These are phyloP conservation scores for Malus fusca DNA, from an alignment of 306 rosid species.

Conservation along the genomic window DNA sequence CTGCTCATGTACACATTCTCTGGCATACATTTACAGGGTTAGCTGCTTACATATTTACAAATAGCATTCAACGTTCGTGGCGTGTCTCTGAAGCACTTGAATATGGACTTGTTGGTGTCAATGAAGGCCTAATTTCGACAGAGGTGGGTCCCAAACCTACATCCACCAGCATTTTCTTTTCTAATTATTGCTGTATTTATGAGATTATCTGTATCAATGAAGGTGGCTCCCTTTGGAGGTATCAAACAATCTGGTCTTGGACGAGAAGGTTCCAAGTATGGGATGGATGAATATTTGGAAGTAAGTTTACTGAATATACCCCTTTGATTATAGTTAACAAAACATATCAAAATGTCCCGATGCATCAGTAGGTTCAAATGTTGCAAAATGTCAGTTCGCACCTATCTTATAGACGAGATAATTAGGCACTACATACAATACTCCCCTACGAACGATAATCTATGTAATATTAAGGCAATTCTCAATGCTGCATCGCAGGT, in stretches of 20 bases:
- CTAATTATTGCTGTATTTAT: background rate
- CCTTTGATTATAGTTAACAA: background rate
- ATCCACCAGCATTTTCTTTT: background rate
- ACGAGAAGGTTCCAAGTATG: conserved; percentile 97
- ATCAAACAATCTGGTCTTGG: conserved; percentile 94
- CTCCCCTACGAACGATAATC: background rate
- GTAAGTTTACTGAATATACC: conserved; percentile 21
- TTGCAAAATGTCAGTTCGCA: background rate
- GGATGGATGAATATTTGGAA: conserved; percentile 94
- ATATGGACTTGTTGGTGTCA: conserved; percentile 86
- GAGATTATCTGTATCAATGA: conserved; percentile 16
- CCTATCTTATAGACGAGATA: background rate
- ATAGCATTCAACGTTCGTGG: conserved; percentile 87
- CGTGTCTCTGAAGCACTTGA: conserved; percentile 97
- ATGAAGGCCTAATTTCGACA: conserved; percentile 89
- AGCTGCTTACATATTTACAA: conserved; percentile 87
- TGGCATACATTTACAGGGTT: conserved; percentile 44
- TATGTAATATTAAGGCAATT: background rate
- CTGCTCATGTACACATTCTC: background rate
- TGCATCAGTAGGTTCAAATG: background rate
- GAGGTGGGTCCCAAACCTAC: conserved; percentile 53
- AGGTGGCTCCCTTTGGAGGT: conserved; percentile 99
- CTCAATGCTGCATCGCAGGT: conserved; percentile 37
- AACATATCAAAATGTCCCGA: background rate
- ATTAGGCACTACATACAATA: background rate